Base-by-base conservation (phyloP, 2,329 filamentous ascomycete species). In the Aureobasidium melanogenum region DNA sequence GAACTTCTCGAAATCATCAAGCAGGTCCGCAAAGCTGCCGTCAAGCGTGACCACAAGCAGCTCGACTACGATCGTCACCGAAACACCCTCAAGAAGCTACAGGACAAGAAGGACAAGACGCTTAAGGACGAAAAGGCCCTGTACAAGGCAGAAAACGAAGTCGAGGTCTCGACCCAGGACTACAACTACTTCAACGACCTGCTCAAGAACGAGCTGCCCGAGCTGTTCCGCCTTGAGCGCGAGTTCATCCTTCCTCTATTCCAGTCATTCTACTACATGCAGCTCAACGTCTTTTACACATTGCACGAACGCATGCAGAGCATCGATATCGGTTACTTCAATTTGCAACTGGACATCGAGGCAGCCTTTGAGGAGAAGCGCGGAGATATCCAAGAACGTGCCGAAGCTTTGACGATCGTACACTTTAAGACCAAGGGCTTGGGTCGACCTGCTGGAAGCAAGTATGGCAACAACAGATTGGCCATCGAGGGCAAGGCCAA, bases 181-280 rank as follows among this genome's bases (percentile, higher is more conserved):
- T 99, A 88, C 79, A 93, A 97, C 74, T 95, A 96, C 78, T 97
- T 94, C 81, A 99, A 99, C 77, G 91, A 97, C 70, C 80, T 99
- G 56, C 83, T 99, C 64, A 99, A 99, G 78, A 90, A 95, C 19
- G 94, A 99, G 76, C 80, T 99, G 65, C 94, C 94, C 30, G 91
- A 91, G 74, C 83, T 99, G 12, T 99, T 99, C 75, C 75, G 79
- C 8, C 84, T 99, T 19, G 94, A 99, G 75, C 84, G 87, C 65
- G 88, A 97, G 74, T 97, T 99, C 74, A 99, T 99, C 74, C 87
- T 90, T 67, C 94, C 94, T 2, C 84, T 99, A 8, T 99, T 99
- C 81, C 94, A 97, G 74, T 96, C 90, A 10, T 99, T 99, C 79
- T 99, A 99, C 78, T 99, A 97, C 80, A 99, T 99, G 94, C 94